phyloP scores from a whole-genome alignment of 805 yeast genomes.

The Metschnikowia cubensis region DNA sequence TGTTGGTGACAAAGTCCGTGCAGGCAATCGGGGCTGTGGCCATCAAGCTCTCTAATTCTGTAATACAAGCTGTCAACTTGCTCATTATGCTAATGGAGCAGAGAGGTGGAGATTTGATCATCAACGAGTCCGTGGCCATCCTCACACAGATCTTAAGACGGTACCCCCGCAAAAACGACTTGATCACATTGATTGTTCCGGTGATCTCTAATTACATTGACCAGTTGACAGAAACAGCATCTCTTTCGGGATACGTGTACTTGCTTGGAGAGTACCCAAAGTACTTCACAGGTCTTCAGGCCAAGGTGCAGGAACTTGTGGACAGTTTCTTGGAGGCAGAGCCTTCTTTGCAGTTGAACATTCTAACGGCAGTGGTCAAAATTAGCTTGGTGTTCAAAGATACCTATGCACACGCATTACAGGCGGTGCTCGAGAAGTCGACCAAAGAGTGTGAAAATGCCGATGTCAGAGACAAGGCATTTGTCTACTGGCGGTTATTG shows the following conservation, averaged over 20 bases:
- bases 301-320: conserved; percentile 43
- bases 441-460: conserved; percentile 66
- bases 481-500: conserved; percentile 72
- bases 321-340: conserved; percentile 57
- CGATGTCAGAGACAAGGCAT: conserved; percentile 78
- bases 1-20: conserved; percentile 65
- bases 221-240: conserved; percentile 46
- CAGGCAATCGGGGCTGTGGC: conserved; percentile 70
- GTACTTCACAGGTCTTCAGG: conserved; percentile 51
- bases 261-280: conserved; percentile 66
- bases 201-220: conserved; percentile 48
- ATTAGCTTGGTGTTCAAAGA: conserved; percentile 30
- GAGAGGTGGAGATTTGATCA: conserved; percentile 56
- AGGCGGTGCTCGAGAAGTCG: conserved; percentile 55
- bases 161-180: conserved; percentile 50
- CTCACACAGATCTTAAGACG: conserved; percentile 65
- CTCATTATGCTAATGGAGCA: conserved; percentile 56
- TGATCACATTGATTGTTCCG: conserved; percentile 51
- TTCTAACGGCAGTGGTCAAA: conserved; percentile 61
- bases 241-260: conserved; percentile 62
- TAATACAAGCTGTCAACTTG: conserved; percentile 56
- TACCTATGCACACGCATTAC: conserved; percentile 44
- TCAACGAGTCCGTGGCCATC: conserved; percentile 59
- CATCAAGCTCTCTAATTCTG: conserved; percentile 52
- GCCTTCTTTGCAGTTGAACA: conserved; percentile 54